These are phyloP conservation scores for Arthrobotrys musiformis DNA, from an alignment of 2,329 filamentous ascomycete genomes.

Conservation along the genomic window DNA sequence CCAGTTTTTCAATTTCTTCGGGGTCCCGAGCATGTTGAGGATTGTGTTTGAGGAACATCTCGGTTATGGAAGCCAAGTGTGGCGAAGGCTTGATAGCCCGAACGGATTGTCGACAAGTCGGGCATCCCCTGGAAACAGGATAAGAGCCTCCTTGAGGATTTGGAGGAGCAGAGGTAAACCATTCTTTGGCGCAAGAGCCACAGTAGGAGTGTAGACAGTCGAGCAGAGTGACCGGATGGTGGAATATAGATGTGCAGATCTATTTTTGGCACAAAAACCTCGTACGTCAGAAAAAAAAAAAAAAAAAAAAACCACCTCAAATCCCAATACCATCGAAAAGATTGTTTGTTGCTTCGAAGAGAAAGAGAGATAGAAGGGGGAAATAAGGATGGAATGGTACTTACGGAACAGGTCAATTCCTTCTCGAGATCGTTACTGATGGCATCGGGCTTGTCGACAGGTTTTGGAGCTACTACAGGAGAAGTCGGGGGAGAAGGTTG, in stretches of 20 bases:
- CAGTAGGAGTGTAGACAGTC: slow-evolving; percentile 97
- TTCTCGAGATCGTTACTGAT: slow-evolving; percentile 75
- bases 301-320: too few relatives aligned
- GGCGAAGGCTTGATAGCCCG: slow-evolving; percentile 90
- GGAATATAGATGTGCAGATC: slow-evolving; percentile 97
- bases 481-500: slow-evolving; percentile 16
- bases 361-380: not conserved
- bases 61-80: slow-evolving; percentile 85
- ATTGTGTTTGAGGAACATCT: slow-evolving; percentile 85
- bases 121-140: slow-evolving; percentile 78
- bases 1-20: slow-evolving; percentile 80
- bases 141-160: slow-evolving; percentile 63
- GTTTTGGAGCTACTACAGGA: slow-evolving; percentile 32
- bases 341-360: not conserved
- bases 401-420: slow-evolving; percentile 93
- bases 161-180: slow-evolving; percentile 77
- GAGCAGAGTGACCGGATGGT: slow-evolving; percentile 88
- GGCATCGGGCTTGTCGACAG: slow-evolving; percentile 35
- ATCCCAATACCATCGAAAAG: too few relatives aligned
- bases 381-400: too few relatives aligned
- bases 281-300: too few relatives aligned
- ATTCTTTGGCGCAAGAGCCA: slow-evolving; percentile 92
- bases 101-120: slow-evolving; percentile 87
- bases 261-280: slow-evolving; percentile 62
- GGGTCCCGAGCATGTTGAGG: slow-evolving; percentile 77